Percentiles rank a stretch among this genome's conserved stretches.
These are phyloP conservation scores for Nadsonia starkeyi-henricii DNA, from an alignment of 1,139 yeast genomes.

Conservation along the genomic window DNA sequence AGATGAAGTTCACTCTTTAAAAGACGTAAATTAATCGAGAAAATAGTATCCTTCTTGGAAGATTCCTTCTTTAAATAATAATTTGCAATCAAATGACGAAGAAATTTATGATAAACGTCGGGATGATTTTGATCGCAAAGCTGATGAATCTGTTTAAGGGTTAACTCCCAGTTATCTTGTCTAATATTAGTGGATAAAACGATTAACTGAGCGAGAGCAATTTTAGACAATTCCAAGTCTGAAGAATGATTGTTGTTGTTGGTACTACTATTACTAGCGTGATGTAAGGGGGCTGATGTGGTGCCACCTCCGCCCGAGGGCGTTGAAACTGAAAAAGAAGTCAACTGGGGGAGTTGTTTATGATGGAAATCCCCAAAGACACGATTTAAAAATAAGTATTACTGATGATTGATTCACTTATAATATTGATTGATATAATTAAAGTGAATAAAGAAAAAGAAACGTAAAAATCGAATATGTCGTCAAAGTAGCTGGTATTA, in stretches of 20 bases:
- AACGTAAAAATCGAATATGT: neutral
- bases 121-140: conserved; percentile 25
- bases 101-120: conserved; percentile 23
- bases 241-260: neutral
- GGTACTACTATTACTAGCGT: neutral
- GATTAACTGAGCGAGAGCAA: conserved; percentile 39
- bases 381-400: neutral
- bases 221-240: conserved; percentile 29
- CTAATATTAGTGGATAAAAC: conserved; percentile 35
- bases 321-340: neutral
- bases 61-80: conserved; percentile 12
- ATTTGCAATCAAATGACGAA: conserved; percentile 27
- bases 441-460: neutral
- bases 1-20: conserved; percentile 13
- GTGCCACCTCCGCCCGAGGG: neutral
- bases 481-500: too few relatives aligned
- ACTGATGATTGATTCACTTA: too few relatives aligned
- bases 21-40: conserved; percentile 8
- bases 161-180: conserved; percentile 29
- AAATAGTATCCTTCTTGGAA: conserved; percentile 17
- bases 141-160: conserved; percentile 33
- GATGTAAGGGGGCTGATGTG: neutral
- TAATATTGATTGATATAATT: neutral
- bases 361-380: neutral
- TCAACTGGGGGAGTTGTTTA: neutral